Evolutionary conservation across 139 green algal genomes (phyloP), one percentile per base, ranked within the genome.

Genomic region (Chlorella sp.): DNA sequence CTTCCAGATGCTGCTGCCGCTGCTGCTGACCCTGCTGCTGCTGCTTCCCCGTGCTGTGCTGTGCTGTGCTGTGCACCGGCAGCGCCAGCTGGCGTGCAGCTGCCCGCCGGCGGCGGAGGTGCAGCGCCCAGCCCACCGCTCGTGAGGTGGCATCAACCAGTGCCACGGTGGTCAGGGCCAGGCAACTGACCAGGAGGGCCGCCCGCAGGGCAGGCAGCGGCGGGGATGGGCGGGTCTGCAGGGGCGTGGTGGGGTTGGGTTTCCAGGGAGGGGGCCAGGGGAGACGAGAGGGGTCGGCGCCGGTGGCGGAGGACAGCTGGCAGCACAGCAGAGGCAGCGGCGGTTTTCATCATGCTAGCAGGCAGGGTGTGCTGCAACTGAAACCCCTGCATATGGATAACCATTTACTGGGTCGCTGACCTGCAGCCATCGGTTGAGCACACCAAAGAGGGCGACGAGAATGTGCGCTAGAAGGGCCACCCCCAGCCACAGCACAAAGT

Each of bases 391-490:
- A n/a, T 57, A n/a, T n/a, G n/a, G n/a, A n/a, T n/a, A 39, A 39
- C 16, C 48, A 9, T 39, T 32, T 34, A 81, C 32, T n/a, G 34
- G 1, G 2, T 24, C 11, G 14, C 66, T 37, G 37, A 79, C 83
- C 83, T 87, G 83, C 15, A 87, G 83, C 64, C 61, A 87, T 61
- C 83, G 83, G 83, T 87, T 87, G 19, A 87, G 61, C 64, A 87
- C 83, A 14, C 83, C 83, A 42, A 87, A 87, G 22, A 87, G 83
- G 24, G 83, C 83, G 9, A 87, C 83, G 0, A 87, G 61, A 0
- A 87, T 34, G 61, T 87, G 83, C 3, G 83, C 83, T 4, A 87
- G 24, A 1, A 87, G 40, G 9, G 83, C 83, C 11, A 87, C 37
- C 2, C 37, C 61, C 11, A 87, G 64, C 83, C 83, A 87, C 21